Evolutionary conservation across 495 filamentous ascomycete genomes (phyloP), one percentile per base, ranked within the genome.

Genomic region (Aspergillus asperescens): DNA sequence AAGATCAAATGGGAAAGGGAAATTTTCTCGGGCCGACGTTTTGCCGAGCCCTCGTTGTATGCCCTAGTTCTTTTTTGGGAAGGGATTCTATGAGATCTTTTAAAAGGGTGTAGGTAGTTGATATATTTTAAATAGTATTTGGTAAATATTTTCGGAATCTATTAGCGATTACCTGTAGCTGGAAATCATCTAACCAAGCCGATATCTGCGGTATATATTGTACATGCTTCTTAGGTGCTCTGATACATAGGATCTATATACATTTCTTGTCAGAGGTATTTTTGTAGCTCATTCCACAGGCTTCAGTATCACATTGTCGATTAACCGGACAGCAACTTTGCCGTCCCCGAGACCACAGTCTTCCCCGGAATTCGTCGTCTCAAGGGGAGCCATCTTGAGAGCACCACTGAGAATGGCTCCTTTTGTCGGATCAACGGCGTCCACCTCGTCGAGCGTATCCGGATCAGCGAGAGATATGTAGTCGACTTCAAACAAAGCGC

Each of bases 361-460:
- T 69, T 97, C 90, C 1, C 76, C 84, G 18, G 79, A 67, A 29
- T 72, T 74, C 1, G 83, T 73, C 39, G 78, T 77, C 62, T 93
- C 86, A 6, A 96, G 69, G 0, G 89, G 87, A 25, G 88, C 67
- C 87, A 98, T 94, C 71, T 86, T 92, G 28, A 98, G 69, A 2
- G 93, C 93, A 15, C 88, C 87, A 61, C 90, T 96, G 52, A 98
- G 64, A 28, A 98, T 86, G 0, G 83, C 89, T 0, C 94, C 93
- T 50, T 75, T 78, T 2, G 68, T 64, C 0, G 78, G 72, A 55
- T 82, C 75, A 37, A 90, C 83, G 2, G 88, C 75, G 6, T 79
- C 74, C 23, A 96, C 44, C 71, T 97, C 92, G 50, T 88, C 80
- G 68, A 98, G 77, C 0, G 81, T 86, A 7, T 85, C 78, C 0